phyloP scores from a whole-genome alignment of 2,329 filamentous ascomycete genomes.

The Arthroderma sp. region DNA sequence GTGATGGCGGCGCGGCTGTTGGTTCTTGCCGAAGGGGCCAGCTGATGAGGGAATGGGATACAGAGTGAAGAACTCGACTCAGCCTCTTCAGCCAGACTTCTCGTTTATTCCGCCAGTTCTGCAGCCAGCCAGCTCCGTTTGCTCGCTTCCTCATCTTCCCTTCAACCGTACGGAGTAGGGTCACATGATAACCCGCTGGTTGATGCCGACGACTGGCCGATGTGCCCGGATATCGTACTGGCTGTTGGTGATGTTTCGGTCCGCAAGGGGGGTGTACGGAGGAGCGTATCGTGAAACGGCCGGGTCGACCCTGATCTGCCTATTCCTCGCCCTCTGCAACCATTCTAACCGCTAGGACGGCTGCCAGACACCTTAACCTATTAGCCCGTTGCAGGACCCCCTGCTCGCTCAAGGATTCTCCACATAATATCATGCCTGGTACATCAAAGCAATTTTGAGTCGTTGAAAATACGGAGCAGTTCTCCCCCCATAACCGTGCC shows the following conservation, averaged over 20 bases:
- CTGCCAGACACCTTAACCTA: neutral
- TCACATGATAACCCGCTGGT: slow-evolving; percentile 5
- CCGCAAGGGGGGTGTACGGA: neutral
- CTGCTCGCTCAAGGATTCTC: slow-evolving; percentile 3
- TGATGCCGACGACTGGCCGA: slow-evolving; percentile 3
- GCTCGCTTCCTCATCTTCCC: neutral
- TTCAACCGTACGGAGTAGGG: neutral
- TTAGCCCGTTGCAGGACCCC: slow-evolving; percentile 5
- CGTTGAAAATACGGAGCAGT: neutral
- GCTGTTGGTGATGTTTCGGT: neutral
- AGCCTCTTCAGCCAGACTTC: neutral
- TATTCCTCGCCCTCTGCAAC: slow-evolving; percentile 1
- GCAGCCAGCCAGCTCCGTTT: neutral
- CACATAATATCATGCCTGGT: neutral
- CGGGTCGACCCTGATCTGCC: slow-evolving; percentile 5
- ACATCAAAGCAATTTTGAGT: neutral
- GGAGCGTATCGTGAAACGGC: slow-evolving; percentile 4
- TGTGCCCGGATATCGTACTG: neutral
- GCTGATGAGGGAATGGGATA: neutral
- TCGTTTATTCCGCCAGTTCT: neutral
- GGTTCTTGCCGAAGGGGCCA: neutral
- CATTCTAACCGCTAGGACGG: slow-evolving; percentile 1
- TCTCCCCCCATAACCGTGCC: slow-evolving; percentile 5
- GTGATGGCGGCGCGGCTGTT: neutral
- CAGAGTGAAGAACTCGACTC: neutral